These are phyloP conservation scores for Fusarium sp. DNA, from an alignment of 2,329 filamentous ascomycete species.

Conservation along the genomic window DNA sequence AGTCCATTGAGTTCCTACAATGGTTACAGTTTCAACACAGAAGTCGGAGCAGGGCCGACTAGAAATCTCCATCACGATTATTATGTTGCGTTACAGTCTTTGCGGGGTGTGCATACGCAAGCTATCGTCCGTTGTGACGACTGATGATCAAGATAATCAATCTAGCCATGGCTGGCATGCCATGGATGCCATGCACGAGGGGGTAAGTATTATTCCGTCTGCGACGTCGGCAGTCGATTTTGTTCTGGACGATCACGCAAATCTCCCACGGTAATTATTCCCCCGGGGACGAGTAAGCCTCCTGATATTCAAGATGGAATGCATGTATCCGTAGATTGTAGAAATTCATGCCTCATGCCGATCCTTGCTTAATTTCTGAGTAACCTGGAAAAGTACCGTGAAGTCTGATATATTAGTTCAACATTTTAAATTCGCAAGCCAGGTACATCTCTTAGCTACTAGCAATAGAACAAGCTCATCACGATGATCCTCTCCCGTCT, in stretches of 20 bases:
- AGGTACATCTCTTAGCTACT: slow-evolving; percentile 18
- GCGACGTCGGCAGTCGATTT: slow-evolving; percentile 29
- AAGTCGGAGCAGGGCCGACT: slow-evolving; percentile 38
- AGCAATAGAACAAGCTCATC: slow-evolving; percentile 18
- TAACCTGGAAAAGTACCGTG: slow-evolving; percentile 8
- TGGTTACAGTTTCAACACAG: slow-evolving; percentile 22
- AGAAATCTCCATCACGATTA: slow-evolving; percentile 17
- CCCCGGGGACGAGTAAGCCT: slow-evolving; percentile 24
- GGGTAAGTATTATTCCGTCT: slow-evolving; percentile 5
- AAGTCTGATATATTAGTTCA: neutral
- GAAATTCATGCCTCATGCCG: slow-evolving; percentile 17
- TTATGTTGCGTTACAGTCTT: slow-evolving; percentile 9
- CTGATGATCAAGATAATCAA: slow-evolving; percentile 43
- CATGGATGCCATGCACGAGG: slow-evolving; percentile 5
- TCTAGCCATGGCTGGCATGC: neutral
- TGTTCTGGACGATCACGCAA: slow-evolving; percentile 29
- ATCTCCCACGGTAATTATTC: slow-evolving; percentile 26
- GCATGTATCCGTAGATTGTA: neutral
- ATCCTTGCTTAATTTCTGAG: slow-evolving; percentile 19
- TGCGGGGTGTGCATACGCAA: slow-evolving; percentile 23
- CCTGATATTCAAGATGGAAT: neutral
- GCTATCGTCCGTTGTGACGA: slow-evolving; percentile 8
- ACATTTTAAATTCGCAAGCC: slow-evolving; percentile 4
- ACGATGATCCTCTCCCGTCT: slow-evolving; percentile 37
- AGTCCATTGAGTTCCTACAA: slow-evolving; percentile 26